Evolutionary conservation across 345 rosid species (phyloP).

Genomic region (Anastatica hierochuntica): DNA sequence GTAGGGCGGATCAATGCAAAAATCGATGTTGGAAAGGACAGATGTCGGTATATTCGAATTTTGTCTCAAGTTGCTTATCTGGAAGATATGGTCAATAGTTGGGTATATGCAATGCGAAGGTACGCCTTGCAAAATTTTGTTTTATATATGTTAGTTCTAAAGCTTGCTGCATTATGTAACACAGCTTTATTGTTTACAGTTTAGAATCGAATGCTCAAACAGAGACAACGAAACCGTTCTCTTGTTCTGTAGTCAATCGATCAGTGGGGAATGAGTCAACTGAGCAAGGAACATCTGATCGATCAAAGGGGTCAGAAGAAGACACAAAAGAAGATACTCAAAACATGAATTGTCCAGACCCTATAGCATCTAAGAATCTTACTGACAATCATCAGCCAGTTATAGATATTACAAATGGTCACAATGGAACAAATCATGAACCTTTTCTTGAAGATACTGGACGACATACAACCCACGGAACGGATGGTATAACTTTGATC

Average conservation of each 20-base stretch:
- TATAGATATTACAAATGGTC: conserved; percentile 7
- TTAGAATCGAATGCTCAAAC: conserved; percentile 45
- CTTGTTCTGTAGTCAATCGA: conserved; percentile 23
- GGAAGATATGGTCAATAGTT: conserved; percentile 83
- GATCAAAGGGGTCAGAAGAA: conserved; percentile 26
- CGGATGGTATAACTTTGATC: conserved; percentile 10
- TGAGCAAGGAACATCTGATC: conserved; percentile 23
- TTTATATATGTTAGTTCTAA: conserved; percentile 8
- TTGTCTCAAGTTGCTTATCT: conserved; percentile 88
- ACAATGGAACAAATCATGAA: conserved; percentile 9
- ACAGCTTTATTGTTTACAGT: conserved; percentile 41
- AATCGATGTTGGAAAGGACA: conserved; percentile 76
- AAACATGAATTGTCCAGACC: conserved; percentile 23
- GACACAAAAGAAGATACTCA: conserved; percentile 20
- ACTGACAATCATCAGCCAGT: conserved; percentile 15
- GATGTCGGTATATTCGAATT: conserved; percentile 56
- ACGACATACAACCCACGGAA: conserved; percentile 11
- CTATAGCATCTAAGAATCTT: conserved; percentile 7
- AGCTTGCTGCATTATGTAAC: conserved; percentile 20
- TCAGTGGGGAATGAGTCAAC: conserved; percentile 26
- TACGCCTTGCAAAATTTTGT: conserved; percentile 19
- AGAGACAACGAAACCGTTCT: conserved; percentile 26
- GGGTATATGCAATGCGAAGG: conserved; percentile 85
- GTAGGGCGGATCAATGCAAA: conserved; percentile 61
- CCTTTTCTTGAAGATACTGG: conserved; percentile 3